phyloP scores from a whole-genome alignment of 192 early-diverging fungal genomes.

The Kappamyces sp. region DNA sequence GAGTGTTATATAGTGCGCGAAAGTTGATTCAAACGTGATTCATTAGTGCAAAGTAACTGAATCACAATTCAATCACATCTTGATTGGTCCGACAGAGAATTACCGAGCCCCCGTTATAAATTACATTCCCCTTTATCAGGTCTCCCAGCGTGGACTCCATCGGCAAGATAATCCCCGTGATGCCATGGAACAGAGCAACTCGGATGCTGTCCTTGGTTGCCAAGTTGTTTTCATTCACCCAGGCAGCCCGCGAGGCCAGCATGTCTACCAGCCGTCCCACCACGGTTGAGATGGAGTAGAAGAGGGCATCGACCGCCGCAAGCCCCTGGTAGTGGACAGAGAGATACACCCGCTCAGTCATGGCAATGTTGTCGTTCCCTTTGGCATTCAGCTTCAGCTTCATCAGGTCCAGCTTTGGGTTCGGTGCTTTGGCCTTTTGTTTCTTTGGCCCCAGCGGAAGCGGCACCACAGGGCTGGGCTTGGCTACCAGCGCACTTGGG shows the following conservation, averaged over 20 bases:
- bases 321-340: not conserved
- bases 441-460: not conserved
- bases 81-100: not conserved
- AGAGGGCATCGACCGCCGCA: not conserved
- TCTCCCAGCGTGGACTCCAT: not conserved
- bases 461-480: not conserved
- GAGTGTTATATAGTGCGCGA: too few relatives aligned
- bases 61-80: too few relatives aligned
- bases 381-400: constrained; percentile 7
- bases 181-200: too few relatives aligned
- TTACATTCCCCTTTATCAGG: not conserved
- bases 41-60: too few relatives aligned
- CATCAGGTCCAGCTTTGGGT: constrained; percentile 10
- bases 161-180: too few relatives aligned
- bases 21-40: too few relatives aligned
- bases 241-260: not conserved
- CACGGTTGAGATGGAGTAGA: constrained; percentile 5
- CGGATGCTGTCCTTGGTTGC: constrained; percentile 3
- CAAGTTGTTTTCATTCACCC: constrained; percentile 2
- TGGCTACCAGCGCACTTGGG: not conserved
- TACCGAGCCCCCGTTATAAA: constrained; percentile 9
- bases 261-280: constrained; percentile 2
- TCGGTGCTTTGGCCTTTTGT: constrained; percentile 1
- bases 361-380: constrained; percentile 8
- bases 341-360: constrained; percentile 2